Conservation (phyloP, 2,329 filamentous ascomycete genomes). For the Microsporum canis region DNA sequence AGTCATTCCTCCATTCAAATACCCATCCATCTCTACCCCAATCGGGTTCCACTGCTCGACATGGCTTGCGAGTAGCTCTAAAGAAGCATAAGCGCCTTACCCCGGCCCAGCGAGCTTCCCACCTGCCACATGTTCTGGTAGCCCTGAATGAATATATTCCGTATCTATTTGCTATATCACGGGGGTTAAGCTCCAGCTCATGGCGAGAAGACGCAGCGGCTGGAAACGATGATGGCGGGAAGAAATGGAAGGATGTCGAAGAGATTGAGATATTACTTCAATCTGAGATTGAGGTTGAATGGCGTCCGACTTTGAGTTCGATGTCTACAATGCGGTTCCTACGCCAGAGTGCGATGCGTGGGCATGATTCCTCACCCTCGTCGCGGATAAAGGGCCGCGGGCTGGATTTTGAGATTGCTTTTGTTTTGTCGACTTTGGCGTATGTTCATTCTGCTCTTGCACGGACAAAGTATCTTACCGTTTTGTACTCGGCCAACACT, state of each 20-base stretch:
- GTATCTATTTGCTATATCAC: slow-evolving; percentile 67
- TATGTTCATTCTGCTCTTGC: slow-evolving; percentile 63
- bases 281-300: slow-evolving; percentile 58
- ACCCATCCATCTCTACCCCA: slow-evolving; percentile 84
- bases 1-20: slow-evolving; percentile 61
- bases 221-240: not conserved
- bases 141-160: slow-evolving; percentile 69
- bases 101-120: slow-evolving; percentile 54
- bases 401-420: slow-evolving; percentile 73
- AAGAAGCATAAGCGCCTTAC: slow-evolving; percentile 86
- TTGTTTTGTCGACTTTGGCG: slow-evolving; percentile 64
- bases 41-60: slow-evolving; percentile 69
- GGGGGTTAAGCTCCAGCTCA: slow-evolving; percentile 49
- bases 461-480: slow-evolving; percentile 56
- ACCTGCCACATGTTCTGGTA: slow-evolving; percentile 58
- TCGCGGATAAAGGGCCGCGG: slow-evolving; percentile 56
- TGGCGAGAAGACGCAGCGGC: slow-evolving; percentile 17
- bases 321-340: slow-evolving; percentile 22
- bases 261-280: slow-evolving; percentile 57
- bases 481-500: slow-evolving; percentile 54
- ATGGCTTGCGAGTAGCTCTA: slow-evolving; percentile 67
- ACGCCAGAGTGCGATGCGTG: slow-evolving; percentile 31
- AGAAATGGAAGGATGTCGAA: slow-evolving; percentile 30
- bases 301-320: slow-evolving; percentile 62
- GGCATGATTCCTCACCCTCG: slow-evolving; percentile 30